Evolutionary conservation across 306 rosid genomes (phyloP).

Genomic region (cucumber (Cucumis sativus)): DNA sequence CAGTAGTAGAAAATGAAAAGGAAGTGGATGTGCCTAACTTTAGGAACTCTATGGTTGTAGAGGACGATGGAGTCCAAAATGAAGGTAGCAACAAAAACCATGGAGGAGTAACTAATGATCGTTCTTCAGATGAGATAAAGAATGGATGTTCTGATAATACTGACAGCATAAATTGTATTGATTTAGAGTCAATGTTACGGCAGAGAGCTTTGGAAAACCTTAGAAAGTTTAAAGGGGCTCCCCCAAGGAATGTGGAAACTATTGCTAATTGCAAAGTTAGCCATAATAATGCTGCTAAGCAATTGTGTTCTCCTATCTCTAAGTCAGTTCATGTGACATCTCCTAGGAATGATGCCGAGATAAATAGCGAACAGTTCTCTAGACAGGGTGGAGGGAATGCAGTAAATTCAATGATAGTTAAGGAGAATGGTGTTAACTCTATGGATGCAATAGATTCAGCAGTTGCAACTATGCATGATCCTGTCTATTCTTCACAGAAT

Average conservation of each 20-base stretch:
- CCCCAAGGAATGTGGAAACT: constrained; percentile 19
- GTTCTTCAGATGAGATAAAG: constrained; percentile 21
- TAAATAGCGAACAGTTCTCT: constrained; percentile 14
- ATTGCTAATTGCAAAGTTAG: constrained; percentile 22
- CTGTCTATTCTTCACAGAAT: constrained; percentile 14
- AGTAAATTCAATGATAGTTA: constrained; percentile 11
- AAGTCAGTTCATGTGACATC: constrained; percentile 27
- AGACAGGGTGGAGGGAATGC: constrained; percentile 10
- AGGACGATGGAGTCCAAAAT: neutral
- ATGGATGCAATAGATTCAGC: constrained; percentile 13
- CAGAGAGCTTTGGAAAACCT: constrained; percentile 75
- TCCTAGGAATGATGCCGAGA: constrained; percentile 16
- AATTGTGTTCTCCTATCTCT: constrained; percentile 10
- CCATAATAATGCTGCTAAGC: constrained; percentile 29
- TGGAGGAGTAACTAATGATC: constrained; percentile 18
- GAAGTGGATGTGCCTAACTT: constrained; percentile 18
- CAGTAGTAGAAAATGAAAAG: constrained; percentile 22
- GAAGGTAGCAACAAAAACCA: constrained; percentile 14
- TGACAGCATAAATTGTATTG: constrained; percentile 25
- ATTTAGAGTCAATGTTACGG: constrained; percentile 66
- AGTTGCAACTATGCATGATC: constrained; percentile 17
- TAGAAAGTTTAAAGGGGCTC: constrained; percentile 42
- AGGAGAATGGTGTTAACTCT: constrained; percentile 11
- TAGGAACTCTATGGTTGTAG: constrained; percentile 6
- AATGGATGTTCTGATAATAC: constrained; percentile 15